Evolutionary conservation across 2,329 filamentous ascomycete species (phyloP).

Genomic region (Alternaria tenuissima): DNA sequence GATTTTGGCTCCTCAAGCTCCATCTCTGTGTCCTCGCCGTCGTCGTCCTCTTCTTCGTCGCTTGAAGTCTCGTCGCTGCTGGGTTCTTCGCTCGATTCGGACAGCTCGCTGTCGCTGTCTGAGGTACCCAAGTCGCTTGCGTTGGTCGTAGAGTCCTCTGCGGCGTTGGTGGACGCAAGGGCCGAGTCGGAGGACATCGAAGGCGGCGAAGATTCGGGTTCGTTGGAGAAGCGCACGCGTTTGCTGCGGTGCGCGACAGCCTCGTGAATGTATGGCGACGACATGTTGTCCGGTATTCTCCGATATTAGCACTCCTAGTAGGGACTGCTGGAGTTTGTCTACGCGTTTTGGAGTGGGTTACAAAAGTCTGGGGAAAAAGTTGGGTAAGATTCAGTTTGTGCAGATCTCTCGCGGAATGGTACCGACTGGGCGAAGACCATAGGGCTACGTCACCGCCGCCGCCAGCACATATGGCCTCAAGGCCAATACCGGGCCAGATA

Average conservation of each 20-base stretch:
- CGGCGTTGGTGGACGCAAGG: conserved; percentile 25
- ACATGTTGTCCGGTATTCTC: conserved; percentile 15
- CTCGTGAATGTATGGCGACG: conserved; percentile 19
- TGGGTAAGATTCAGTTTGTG: conserved; percentile 21
- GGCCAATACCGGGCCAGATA: background rate
- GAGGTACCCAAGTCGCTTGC: conserved; percentile 29
- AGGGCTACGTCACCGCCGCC: conserved; percentile 13
- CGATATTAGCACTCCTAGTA: background rate
- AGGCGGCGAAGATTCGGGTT: conserved; percentile 31
- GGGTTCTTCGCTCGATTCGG: conserved; percentile 49
- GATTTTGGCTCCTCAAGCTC: conserved; percentile 10
- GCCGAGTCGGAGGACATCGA: conserved; percentile 32
- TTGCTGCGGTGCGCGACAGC: conserved; percentile 28
- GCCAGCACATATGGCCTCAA: background rate
- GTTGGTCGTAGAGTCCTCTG: conserved; percentile 25
- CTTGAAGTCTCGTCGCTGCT: conserved; percentile 48
- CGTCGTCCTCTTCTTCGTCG: conserved; percentile 35
- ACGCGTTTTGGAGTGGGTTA: conserved; percentile 16
- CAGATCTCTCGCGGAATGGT: conserved; percentile 16
- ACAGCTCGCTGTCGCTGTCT: conserved; percentile 40
- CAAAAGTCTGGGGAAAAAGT: conserved; percentile 13
- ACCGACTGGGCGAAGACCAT: conserved; percentile 17
- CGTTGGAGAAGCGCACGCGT: conserved; percentile 33
- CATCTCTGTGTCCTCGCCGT: conserved; percentile 23
- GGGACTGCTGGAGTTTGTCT: background rate